These are phyloP conservation scores for Hibiscus tridactylites DNA, from an alignment of 345 rosid genomes.

Conservation along the genomic window DNA sequence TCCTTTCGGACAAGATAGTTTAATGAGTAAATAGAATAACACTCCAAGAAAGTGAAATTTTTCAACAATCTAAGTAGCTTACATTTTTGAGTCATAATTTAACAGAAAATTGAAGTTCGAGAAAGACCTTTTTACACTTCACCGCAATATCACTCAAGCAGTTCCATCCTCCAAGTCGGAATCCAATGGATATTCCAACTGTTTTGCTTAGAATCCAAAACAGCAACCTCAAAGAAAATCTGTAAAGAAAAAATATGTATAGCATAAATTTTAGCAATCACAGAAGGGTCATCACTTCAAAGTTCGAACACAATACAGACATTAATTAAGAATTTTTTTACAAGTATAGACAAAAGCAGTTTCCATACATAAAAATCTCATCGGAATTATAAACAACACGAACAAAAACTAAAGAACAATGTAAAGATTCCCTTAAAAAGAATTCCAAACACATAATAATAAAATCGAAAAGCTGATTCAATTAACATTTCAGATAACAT, in stretches of 20 bases:
- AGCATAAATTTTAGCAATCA: slow-evolving; percentile 1
- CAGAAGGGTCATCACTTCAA: not conserved
- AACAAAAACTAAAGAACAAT: not conserved
- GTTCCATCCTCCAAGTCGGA: slow-evolving; percentile 86
- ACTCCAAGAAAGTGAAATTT: not conserved
- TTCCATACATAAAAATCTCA: not conserved
- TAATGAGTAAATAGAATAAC: not conserved
- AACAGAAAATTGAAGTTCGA: not conserved
- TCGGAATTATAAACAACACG: not conserved
- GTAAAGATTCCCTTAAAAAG: not conserved
- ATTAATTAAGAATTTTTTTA: not conserved
- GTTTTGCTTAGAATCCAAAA: slow-evolving; percentile 71
- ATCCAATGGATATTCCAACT: slow-evolving; percentile 60
- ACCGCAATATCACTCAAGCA: slow-evolving; percentile 70
- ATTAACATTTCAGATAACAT: not conserved
- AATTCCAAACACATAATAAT: not conserved
- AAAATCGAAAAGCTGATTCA: not conserved
- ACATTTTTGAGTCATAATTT: not conserved
- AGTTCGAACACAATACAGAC: not conserved
- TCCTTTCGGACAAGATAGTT: not conserved
- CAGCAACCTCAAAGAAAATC: slow-evolving; percentile 61
- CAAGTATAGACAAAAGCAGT: not conserved
- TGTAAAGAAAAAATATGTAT: slow-evolving; percentile 16
- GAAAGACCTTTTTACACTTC: slow-evolving; percentile 69
- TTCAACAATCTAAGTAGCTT: not conserved